phyloP scores from a whole-genome alignment of 1,139 yeast genomes.

The Geotrichum europaeum region DNA sequence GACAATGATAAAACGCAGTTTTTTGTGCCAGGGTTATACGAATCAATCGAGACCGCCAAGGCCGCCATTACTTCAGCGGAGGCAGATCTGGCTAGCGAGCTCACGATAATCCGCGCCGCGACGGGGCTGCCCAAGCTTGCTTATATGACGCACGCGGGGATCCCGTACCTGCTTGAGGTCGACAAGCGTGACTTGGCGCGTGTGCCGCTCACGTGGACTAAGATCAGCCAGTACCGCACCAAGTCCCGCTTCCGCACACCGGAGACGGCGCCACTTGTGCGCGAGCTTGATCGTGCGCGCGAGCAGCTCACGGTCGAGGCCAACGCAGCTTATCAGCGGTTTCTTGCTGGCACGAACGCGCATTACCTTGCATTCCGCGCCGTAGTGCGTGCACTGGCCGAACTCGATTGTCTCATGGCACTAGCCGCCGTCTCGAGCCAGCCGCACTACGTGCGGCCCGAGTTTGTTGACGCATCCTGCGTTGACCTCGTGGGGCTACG shows the following conservation, averaged over 20 bases:
- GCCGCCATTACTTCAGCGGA: conserved; percentile 16
- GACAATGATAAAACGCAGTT: conserved; percentile 43
- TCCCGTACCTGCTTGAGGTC: conserved; percentile 69
- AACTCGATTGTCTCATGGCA: conserved; percentile 70
- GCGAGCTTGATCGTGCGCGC: conserved; percentile 52
- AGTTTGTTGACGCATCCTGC: conserved; percentile 46
- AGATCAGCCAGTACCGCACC: conserved; percentile 63
- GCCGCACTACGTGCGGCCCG: conserved; percentile 51
- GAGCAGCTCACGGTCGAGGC: conserved; percentile 54
- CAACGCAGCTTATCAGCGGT: conserved; percentile 50
- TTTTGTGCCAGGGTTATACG: conserved; percentile 36
- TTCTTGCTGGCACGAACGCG: conserved; percentile 40
- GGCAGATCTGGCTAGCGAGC: conserved; percentile 33
- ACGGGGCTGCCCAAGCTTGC: conserved; percentile 55
- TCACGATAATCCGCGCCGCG: conserved; percentile 43
- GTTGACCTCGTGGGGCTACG: conserved; percentile 56
- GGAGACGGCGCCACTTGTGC: conserved; percentile 44
- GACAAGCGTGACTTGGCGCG: conserved; percentile 50
- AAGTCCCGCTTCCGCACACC: conserved; percentile 74
- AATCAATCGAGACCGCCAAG: conserved; percentile 30
- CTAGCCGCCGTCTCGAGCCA: conserved; percentile 56
- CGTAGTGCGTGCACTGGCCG: conserved; percentile 50
- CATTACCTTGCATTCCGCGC: conserved; percentile 49
- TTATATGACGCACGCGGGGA: conserved; percentile 53
- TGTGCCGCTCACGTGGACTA: conserved; percentile 70